phyloP scores from a whole-genome alignment of 208 protist species.

The Trypanosoma grayi region DNA sequence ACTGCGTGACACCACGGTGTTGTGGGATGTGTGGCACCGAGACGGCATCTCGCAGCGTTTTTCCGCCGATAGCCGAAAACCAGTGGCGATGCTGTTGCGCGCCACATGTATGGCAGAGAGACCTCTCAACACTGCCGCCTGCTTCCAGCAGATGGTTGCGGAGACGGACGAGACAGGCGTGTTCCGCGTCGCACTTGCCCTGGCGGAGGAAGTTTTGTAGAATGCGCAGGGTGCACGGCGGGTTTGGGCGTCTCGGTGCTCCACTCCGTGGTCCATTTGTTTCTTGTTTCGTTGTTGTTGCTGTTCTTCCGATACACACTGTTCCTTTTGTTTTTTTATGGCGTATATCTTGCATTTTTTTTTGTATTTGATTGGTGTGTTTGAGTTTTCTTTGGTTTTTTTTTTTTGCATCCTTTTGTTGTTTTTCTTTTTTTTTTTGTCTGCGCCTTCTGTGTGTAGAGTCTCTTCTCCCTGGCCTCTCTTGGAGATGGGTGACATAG shows the following conservation, averaged over 20 bases:
- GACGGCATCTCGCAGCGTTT: constrained; percentile 14
- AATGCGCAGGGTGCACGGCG: neutral
- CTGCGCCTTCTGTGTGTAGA: neutral
- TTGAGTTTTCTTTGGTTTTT: constrained; percentile 1
- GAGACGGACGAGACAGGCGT: constrained; percentile 38
- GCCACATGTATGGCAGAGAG: constrained; percentile 81
- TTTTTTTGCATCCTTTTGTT: constrained; percentile 15
- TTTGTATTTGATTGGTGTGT: constrained; percentile 7
- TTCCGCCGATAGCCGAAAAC: constrained; percentile 12
- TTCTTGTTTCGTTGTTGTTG: neutral
- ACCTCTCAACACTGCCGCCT: constrained; percentile 56
- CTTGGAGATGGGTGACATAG: constrained; percentile 30
- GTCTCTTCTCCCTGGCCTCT: neutral
- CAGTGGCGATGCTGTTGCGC: constrained; percentile 38
- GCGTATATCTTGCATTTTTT: too few relatives aligned
- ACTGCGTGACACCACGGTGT: constrained; percentile 13
- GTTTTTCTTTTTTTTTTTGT: constrained; percentile 14
- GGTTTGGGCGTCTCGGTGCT: neutral
- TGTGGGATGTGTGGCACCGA: constrained; percentile 21
- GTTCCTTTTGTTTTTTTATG: too few relatives aligned
- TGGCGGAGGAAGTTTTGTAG: constrained; percentile 71
- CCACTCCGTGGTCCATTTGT: neutral
- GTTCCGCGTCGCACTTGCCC: constrained; percentile 51
- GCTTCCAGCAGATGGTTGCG: constrained; percentile 77
- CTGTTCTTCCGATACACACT: too few relatives aligned